These are phyloP conservation scores for Pythium phragmitis DNA, from an alignment of 352 stramenopile genomes.

Conservation along the genomic window DNA sequence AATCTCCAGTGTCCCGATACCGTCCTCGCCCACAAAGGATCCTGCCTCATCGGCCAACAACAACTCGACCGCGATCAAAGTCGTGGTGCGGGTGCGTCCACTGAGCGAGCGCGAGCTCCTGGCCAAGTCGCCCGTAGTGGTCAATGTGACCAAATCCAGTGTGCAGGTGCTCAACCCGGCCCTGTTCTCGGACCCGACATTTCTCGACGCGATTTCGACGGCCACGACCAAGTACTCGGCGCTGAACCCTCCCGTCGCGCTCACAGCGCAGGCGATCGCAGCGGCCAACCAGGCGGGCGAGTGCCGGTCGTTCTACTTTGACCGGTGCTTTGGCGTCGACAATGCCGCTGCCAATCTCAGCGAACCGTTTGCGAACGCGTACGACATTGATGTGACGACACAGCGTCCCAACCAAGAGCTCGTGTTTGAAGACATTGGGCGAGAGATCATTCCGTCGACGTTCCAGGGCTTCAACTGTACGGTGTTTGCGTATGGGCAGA, in stretches of 20 bases:
- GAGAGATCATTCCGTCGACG: slow-evolving; percentile 63
- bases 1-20: background rate
- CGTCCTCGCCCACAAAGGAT: slow-evolving; percentile 13
- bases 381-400: slow-evolving; percentile 41
- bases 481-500: slow-evolving; percentile 81
- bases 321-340: slow-evolving; percentile 68
- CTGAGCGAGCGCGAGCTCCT: slow-evolving; percentile 58
- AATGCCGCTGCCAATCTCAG: slow-evolving; percentile 30
- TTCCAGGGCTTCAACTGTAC: slow-evolving; percentile 87
- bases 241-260: slow-evolving; percentile 26
- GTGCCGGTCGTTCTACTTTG: slow-evolving; percentile 74
- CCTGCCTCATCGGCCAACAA: slow-evolving; percentile 11
- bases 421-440: slow-evolving; percentile 77
- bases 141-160: slow-evolving; percentile 43
- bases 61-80: slow-evolving; percentile 51
- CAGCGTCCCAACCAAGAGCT: slow-evolving; percentile 65
- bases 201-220: slow-evolving; percentile 42
- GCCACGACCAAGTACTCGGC: slow-evolving; percentile 22
- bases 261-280: slow-evolving; percentile 33
- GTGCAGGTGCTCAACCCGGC: slow-evolving; percentile 68
- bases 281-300: slow-evolving; percentile 43
- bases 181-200: slow-evolving; percentile 55
- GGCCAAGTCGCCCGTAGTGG: slow-evolving; percentile 46
- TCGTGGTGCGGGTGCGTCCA: slow-evolving; percentile 71
- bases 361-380: slow-evolving; percentile 39